Evolutionary conservation across 495 filamentous ascomycete species (phyloP), one percentile per base, ranked within the genome.

Genomic region (Aspergillus saccharolyticus): DNA sequence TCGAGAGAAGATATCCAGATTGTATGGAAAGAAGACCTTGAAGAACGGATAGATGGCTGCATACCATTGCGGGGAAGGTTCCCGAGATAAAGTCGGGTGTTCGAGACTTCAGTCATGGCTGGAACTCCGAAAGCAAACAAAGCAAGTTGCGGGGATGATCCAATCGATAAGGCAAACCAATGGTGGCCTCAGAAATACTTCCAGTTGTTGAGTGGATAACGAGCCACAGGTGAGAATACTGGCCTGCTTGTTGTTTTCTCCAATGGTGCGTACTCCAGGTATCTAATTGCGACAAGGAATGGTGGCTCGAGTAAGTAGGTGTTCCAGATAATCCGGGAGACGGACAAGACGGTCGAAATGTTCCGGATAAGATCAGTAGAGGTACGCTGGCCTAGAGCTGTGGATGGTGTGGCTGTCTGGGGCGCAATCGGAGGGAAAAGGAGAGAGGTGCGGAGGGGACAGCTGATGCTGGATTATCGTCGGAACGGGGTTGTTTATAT

Each of bases 1-100:
- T 47, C 24, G 45, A 46, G 52, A 45, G 62, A 53, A 39, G 54
- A 67, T 5, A 57, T 66, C 56, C 61, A 54, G 54, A 56, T 57
- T 51, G 53, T 44, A 56, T 44, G 57, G 50, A 55, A 56, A 60
- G 44, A 39, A 55, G 53, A 43, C 61, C 53, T 66, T 62, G 57
- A 66, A 68, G 59, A 62, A 64, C 67, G 55, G 66, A 66, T 63
- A 60, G 65, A 62, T 66, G 70, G 66, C 62, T 77, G 77, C 91
- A 80, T 86, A 97, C 93, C 94, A 74, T 88, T 89, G 75, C 91
- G 91, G 69, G 95, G 94, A 70, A 98, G 86, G 75, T 97, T 97
- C 70, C 94, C 94, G 72, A 97, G 81, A 81, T 97, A 97, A 51
- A 97, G 88, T 76, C 94, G 83, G 66, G 94, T 97, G 52, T 87